Evolutionary conservation across 2,329 filamentous ascomycete species (phyloP).

Genomic region (Biscogniauxia sp.): DNA sequence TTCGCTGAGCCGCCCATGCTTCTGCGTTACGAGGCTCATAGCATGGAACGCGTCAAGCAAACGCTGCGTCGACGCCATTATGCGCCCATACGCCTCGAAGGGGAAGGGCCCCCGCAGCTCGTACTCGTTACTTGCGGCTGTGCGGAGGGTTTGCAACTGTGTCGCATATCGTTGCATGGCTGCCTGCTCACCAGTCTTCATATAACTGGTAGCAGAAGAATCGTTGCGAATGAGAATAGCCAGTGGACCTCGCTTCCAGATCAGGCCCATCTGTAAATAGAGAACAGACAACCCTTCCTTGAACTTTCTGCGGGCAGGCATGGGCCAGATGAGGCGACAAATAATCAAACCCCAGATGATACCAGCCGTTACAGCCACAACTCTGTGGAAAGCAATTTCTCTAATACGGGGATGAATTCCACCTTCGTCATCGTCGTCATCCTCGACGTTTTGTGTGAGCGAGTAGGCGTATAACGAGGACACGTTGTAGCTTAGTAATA

Average conservation of each 20-base stretch:
- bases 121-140: slow-evolving; percentile 78
- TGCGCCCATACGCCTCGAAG: slow-evolving; percentile 65
- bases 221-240: slow-evolving; percentile 65
- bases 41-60: slow-evolving; percentile 94
- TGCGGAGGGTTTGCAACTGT: slow-evolving; percentile 71
- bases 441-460: slow-evolving; percentile 73
- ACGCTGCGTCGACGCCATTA: slow-evolving; percentile 76
- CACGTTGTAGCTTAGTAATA: slow-evolving; percentile 93
- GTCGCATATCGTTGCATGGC: slow-evolving; percentile 78
- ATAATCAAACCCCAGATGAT: slow-evolving; percentile 91
- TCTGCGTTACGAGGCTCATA: slow-evolving; percentile 89
- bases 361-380: slow-evolving; percentile 80
- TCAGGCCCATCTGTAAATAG: slow-evolving; percentile 90
- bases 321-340: slow-evolving; percentile 88
- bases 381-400: slow-evolving; percentile 84
- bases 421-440: slow-evolving; percentile 85
- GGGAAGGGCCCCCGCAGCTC: slow-evolving; percentile 87
- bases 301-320: slow-evolving; percentile 83
- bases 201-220: slow-evolving; percentile 62
- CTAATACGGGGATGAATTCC: slow-evolving; percentile 80
- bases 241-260: slow-evolving; percentile 93
- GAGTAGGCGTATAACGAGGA: slow-evolving; percentile 93
- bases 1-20: slow-evolving; percentile 70
- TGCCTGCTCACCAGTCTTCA: slow-evolving; percentile 83
- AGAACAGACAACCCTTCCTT: slow-evolving; percentile 87